A percentile compares a stretch with the other conserved stretches of the same genome.
Conservation (phyloP, 176 grass and related monocot genomes). For the Carex cristatella region DNA sequence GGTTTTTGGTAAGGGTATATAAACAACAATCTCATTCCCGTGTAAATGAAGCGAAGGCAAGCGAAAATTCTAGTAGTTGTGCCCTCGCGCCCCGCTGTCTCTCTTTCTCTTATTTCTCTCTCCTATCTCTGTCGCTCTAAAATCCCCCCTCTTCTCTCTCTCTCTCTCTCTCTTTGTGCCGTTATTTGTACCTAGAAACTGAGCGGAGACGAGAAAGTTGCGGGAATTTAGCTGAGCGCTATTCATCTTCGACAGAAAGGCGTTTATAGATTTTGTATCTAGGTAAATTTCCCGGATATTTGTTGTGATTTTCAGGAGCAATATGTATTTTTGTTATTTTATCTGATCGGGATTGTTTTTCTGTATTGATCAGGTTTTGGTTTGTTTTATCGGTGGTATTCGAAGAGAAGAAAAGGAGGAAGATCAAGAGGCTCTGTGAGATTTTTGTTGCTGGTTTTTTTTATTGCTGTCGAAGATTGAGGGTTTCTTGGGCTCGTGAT, state of each 20-base stretch:
- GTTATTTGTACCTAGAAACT: not conserved
- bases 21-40: not conserved
- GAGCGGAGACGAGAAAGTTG: constrained; percentile 17
- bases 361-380: not conserved
- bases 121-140: constrained; percentile 11
- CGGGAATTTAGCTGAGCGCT: constrained; percentile 7
- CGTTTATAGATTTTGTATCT: not conserved
- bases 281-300: not conserved
- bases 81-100: constrained; percentile 15
- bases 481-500: constrained; percentile 56
- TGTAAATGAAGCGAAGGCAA: constrained; percentile 20
- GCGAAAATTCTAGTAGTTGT: constrained; percentile 12
- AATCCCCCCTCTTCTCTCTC: not conserved
- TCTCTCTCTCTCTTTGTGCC: not conserved
- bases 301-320: not conserved
- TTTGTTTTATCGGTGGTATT: constrained; percentile 8
- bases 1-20: not conserved
- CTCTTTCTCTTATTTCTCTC: constrained; percentile 22
- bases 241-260: not conserved
- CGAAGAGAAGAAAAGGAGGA: constrained; percentile 23
- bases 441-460: constrained; percentile 77
- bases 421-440: constrained; percentile 77
- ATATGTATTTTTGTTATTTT: not conserved
- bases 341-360: constrained; percentile 10
- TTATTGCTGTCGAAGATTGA: constrained; percentile 78